Conservation (phyloP, 306 rosid species). For the Castanea mollissima region DNA sequence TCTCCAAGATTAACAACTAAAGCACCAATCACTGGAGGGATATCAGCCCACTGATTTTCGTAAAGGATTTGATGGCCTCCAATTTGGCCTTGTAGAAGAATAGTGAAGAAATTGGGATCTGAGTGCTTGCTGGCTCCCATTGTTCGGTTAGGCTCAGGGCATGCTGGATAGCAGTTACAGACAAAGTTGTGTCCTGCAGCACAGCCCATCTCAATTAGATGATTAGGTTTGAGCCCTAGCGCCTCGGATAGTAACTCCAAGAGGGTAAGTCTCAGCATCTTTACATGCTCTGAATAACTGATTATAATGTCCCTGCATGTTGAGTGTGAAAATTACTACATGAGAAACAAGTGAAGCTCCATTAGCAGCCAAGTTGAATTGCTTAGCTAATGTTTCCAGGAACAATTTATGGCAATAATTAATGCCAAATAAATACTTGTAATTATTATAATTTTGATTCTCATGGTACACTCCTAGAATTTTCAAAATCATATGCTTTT, state of each 20-base stretch:
- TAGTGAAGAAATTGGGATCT: slow-evolving; percentile 52
- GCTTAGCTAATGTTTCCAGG: no score
- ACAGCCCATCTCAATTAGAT: slow-evolving; percentile 49
- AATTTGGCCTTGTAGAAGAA: slow-evolving; percentile 50
- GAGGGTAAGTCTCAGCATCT: slow-evolving; percentile 29
- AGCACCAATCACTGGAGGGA: slow-evolving; percentile 41
- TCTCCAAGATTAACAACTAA: slow-evolving; percentile 51
- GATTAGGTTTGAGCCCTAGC: slow-evolving; percentile 40
- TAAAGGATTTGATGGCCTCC: slow-evolving; percentile 50
- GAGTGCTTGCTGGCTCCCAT: slow-evolving; percentile 43
- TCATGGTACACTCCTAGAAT: no score
- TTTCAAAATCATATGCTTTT: no score
- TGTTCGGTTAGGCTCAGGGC: slow-evolving; percentile 54
- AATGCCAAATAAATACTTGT: no score
- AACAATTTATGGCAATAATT: no score
- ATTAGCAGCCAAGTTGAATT: no score
- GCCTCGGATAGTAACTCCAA: slow-evolving; percentile 57
- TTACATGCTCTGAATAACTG: slow-evolving; percentile 34
- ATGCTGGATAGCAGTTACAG: slow-evolving; percentile 56
- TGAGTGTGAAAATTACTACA: neutral
- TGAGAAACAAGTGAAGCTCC: neutral
- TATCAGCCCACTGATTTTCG: slow-evolving; percentile 38
- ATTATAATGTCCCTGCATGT: slow-evolving; percentile 36
- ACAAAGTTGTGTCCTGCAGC: slow-evolving; percentile 31
- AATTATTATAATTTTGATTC: no score